These are phyloP conservation scores for Candida glucosophila DNA, from an alignment of 1,139 yeast genomes.

Conservation along the genomic window DNA sequence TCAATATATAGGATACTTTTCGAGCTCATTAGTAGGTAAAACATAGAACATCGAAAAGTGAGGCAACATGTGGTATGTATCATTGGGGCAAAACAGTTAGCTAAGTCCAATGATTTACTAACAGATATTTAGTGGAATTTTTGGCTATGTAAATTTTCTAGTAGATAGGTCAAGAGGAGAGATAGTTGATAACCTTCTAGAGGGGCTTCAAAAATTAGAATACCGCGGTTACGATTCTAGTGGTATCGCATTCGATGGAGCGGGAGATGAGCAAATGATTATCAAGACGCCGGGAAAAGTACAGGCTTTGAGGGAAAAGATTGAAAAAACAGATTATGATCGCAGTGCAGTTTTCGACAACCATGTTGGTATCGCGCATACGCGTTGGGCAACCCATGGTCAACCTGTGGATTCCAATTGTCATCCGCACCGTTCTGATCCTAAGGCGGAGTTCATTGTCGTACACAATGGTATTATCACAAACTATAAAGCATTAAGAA, in stretches of 20 bases:
- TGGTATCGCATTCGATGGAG: slow-evolving; percentile 91
- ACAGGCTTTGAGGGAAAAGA: slow-evolving; percentile 63
- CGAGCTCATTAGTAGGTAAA: no score
- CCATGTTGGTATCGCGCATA: slow-evolving; percentile 97
- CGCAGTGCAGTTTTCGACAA: slow-evolving; percentile 60
- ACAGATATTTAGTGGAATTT: slow-evolving; percentile 64
- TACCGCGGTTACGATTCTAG: slow-evolving; percentile 98
- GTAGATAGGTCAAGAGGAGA: slow-evolving; percentile 91
- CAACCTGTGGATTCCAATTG: slow-evolving; percentile 80
- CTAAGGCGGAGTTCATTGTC: slow-evolving; percentile 72
- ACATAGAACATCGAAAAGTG: no score
- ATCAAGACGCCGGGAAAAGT: slow-evolving; percentile 92
- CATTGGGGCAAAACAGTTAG: not conserved
- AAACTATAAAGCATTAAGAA: slow-evolving; percentile 83
- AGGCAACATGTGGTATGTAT: slow-evolving; percentile 1
- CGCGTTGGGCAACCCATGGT: slow-evolving; percentile 99
- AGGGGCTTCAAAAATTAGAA: slow-evolving; percentile 88
- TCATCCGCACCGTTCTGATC: slow-evolving; percentile 93
- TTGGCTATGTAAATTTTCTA: slow-evolving; percentile 94
- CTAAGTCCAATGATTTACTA: slow-evolving; percentile 8
- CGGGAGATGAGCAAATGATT: slow-evolving; percentile 36
- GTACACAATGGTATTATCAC: slow-evolving; percentile 99
- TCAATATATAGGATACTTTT: no score
- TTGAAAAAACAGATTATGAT: slow-evolving; percentile 47
- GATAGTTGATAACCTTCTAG: slow-evolving; percentile 78